phyloP scores from a whole-genome alignment of 495 filamentous ascomycete genomes.

The Neurospora africana region DNA sequence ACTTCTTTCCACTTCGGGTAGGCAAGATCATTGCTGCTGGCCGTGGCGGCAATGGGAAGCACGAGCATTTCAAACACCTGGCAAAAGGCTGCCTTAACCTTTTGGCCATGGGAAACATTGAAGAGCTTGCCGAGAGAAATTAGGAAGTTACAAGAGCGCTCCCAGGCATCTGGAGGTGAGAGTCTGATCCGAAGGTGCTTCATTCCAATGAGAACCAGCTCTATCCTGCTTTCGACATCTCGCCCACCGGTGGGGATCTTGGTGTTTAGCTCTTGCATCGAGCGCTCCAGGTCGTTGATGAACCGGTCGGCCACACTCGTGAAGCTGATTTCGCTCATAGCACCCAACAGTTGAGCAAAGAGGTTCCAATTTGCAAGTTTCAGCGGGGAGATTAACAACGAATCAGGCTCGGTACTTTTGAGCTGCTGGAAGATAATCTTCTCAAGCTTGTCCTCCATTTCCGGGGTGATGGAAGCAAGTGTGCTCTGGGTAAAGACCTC shows the following conservation, averaged over 20 bases:
- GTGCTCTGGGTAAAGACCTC: slow-evolving; percentile 89
- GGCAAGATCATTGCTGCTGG: slow-evolving; percentile 58
- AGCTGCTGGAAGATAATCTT: slow-evolving; percentile 90
- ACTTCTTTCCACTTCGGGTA: slow-evolving; percentile 79
- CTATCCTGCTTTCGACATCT: slow-evolving; percentile 68
- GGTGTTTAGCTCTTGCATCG: slow-evolving; percentile 57
- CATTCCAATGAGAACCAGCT: slow-evolving; percentile 82
- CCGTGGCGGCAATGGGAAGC: slow-evolving; percentile 75
- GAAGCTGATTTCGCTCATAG: slow-evolving; percentile 90
- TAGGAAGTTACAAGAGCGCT: slow-evolving; percentile 82
- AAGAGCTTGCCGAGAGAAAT: slow-evolving; percentile 70
- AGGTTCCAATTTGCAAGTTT: slow-evolving; percentile 91
- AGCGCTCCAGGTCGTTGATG: slow-evolving; percentile 63
- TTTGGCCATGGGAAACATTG: slow-evolving; percentile 69
- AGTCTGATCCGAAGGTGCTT: slow-evolving; percentile 68
- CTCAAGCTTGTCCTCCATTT: slow-evolving; percentile 85
- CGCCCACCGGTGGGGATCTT: slow-evolving; percentile 45
- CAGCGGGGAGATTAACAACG: slow-evolving; percentile 64
- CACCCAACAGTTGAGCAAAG: slow-evolving; percentile 80
- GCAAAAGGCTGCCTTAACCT: slow-evolving; percentile 88
- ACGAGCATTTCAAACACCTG: slow-evolving; percentile 78
- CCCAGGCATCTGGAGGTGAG: slow-evolving; percentile 64
- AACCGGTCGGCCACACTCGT: slow-evolving; percentile 72
- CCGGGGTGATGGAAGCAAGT: slow-evolving; percentile 65
- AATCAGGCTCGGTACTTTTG: slow-evolving; percentile 75